These are phyloP conservation scores for Rutstroemia sp. DNA, from an alignment of 2,329 filamentous ascomycete species.

Conservation along the genomic window DNA sequence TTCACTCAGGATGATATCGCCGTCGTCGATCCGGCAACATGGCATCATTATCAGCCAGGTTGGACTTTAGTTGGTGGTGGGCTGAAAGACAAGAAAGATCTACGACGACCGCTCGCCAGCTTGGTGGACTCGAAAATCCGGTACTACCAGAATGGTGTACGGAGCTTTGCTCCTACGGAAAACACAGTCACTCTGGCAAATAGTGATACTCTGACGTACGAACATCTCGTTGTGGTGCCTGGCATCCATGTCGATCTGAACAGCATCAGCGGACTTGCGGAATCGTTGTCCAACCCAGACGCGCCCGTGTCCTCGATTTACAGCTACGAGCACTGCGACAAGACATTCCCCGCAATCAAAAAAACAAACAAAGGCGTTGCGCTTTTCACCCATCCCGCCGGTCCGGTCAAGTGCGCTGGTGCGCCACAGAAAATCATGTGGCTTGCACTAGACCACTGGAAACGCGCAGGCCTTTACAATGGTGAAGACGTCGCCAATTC, in stretches of 20 bases:
- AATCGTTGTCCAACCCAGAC: slow-evolving; percentile 42
- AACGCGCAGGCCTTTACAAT: slow-evolving; percentile 43
- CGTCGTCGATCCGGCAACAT: slow-evolving; percentile 53
- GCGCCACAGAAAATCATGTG: slow-evolving; percentile 57
- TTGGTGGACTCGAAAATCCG: slow-evolving; percentile 54
- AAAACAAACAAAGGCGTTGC: slow-evolving; percentile 42
- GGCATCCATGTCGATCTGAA: slow-evolving; percentile 45
- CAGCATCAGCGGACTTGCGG: slow-evolving; percentile 47
- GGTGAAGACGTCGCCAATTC: slow-evolving; percentile 33
- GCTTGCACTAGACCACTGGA: slow-evolving; percentile 54
- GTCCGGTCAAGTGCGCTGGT: slow-evolving; percentile 53
- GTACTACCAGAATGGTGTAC: slow-evolving; percentile 48
- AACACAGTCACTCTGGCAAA: slow-evolving; percentile 48
- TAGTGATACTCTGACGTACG: slow-evolving; percentile 51
- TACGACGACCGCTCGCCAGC: slow-evolving; percentile 42
- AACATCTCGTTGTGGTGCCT: slow-evolving; percentile 57
- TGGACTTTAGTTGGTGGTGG: slow-evolving; percentile 64
- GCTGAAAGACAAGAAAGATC: slow-evolving; percentile 53
- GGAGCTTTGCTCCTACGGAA: slow-evolving; percentile 44
- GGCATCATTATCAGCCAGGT: slow-evolving; percentile 62
- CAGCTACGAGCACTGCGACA: slow-evolving; percentile 47
- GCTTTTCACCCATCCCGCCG: slow-evolving; percentile 53
- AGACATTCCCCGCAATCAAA: slow-evolving; percentile 42
- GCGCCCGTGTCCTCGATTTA: slow-evolving; percentile 50
- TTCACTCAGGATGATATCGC: slow-evolving; percentile 55